phyloP scores from a whole-genome alignment of 768 basidiomycete genomes.

The Lactarius psammicola region DNA sequence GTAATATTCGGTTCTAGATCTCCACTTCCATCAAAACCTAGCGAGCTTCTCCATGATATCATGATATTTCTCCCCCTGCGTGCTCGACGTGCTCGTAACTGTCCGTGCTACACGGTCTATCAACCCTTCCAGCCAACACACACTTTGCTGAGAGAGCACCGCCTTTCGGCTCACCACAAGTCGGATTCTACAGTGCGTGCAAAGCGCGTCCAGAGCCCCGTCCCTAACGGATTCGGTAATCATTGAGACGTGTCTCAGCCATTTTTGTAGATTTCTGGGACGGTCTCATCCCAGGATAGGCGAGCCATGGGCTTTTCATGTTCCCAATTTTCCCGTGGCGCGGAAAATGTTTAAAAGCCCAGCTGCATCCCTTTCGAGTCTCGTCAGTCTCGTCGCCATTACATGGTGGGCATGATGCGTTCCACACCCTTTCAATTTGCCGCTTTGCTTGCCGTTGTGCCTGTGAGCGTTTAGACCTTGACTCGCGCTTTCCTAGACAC shows the following conservation, averaged over 20 bases:
- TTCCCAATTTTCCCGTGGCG: neutral
- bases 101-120: conserved; percentile 12
- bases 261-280: conserved; percentile 9
- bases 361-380: neutral
- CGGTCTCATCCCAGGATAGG: conserved; percentile 14
- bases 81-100: conserved; percentile 14
- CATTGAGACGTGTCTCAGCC: conserved; percentile 1
- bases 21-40: neutral
- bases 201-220: neutral
- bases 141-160: neutral
- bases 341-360: conserved; percentile 13
- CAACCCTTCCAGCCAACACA: neutral
- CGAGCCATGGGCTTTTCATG: conserved; percentile 12
- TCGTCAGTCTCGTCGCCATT: too few species aligned
- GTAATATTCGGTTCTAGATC: too few species aligned
- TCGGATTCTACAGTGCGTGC: neutral
- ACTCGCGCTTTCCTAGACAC: neutral
- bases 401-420: conserved; percentile 18
- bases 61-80: neutral
- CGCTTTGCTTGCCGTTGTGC: neutral
- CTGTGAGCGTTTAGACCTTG: neutral
- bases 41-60: conserved; percentile 14
- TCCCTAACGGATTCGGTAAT: conserved; percentile 12
- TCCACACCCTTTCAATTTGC: conserved; percentile 5
- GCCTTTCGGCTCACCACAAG: neutral